Evolutionary conservation across 768 basidiomycete species (phyloP), one percentile per base, ranked within the genome.

Genomic region (Leucosporidium creatinivorum): DNA sequence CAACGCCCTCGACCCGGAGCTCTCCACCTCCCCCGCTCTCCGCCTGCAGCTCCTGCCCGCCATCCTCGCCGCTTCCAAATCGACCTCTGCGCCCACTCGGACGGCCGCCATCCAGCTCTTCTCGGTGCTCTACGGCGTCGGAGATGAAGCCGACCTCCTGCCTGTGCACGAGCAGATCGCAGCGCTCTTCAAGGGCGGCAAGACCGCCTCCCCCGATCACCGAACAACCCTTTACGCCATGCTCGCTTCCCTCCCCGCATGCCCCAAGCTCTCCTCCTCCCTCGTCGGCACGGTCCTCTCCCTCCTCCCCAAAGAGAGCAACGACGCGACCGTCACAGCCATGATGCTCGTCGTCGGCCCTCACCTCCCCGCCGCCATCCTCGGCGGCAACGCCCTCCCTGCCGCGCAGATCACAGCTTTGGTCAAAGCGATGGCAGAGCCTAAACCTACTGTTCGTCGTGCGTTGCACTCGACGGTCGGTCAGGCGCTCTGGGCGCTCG

Each of bases 181-280:
- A 15, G 79, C 80, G n/a, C 81, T 91, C 0, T 89, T 91, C 2
- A 86, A 87, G 73, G 78, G 86, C 0, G 89, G 91, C 26, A 99
- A 96, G 81, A 89, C 92, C 0, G 80, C 86, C 1, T 91, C 91
- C 2, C 83, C 89, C 3, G 94, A 94, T 64, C 92, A 98, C 76
- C 86, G 93, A 23, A 77, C 86, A 7, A 81, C 87, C 0, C 80
- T 98, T 13, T 93, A 91, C 78, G 82, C 84, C 1, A 91, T 98
- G 86, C 81, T 92, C 2, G 79, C 82, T 3, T 75, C 75, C 60
- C 69, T 92, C 1, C 77, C 80, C 0, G 81, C 86, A 4, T 84
- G 83, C 7, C 52, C 68, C 0, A 33, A 63, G 18, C 78, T 86
- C 1, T 84, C 91, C 0, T 74, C 82, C 54, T 77, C 79, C 6